Evolutionary conservation across 2,329 filamentous ascomycete genomes (phyloP), one percentile per base, ranked within the genome.

Genomic region (Aspergillus piperis): DNA sequence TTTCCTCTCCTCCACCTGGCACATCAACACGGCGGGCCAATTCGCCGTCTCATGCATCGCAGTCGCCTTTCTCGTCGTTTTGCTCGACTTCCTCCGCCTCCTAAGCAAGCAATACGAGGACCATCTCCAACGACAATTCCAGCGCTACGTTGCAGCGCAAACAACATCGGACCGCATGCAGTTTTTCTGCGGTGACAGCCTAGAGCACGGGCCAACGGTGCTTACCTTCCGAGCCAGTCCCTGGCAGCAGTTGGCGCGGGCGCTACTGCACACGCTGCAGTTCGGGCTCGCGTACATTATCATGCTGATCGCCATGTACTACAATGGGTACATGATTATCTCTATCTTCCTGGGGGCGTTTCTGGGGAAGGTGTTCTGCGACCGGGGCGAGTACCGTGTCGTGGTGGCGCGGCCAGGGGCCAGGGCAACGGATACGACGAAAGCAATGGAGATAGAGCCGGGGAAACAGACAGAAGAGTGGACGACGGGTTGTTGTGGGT

Each of bases 1-100:
- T 38, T 63, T 63, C 44, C 62, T 63, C 38, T 44, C 62, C 5
- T 54, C 56, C 3, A 41, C 56, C 38, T 63, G 62, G 62, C 59
- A 63, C 50, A 51, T 63, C 53, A 59, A 53, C 6, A 54, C 59
- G n/a, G 47, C 58, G 17, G 62, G 53, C 56, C 56, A 57, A 48
- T 63, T 63, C 38, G 62, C 62, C 54, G 62, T 62, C 38, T 61
- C 62, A 23, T 63, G 62, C 59, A 61, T 63, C 47, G 62, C 59
- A 21, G 62, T 60, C 23, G 59, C 59, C 7, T 51, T 63, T 8
- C 59, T 63, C 3, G 62, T 60, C 42, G 48, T 63, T 17, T 23
- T 60, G 0, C 49, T 63, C 17, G 62, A 63, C 36, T 61, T 63
- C 59, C 53, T 59, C 30, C 62, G 62, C 11, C 59, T 56, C 13